phyloP scores from a whole-genome alignment of 257 asterid genomes.

The Solanum gracilifrons region DNA sequence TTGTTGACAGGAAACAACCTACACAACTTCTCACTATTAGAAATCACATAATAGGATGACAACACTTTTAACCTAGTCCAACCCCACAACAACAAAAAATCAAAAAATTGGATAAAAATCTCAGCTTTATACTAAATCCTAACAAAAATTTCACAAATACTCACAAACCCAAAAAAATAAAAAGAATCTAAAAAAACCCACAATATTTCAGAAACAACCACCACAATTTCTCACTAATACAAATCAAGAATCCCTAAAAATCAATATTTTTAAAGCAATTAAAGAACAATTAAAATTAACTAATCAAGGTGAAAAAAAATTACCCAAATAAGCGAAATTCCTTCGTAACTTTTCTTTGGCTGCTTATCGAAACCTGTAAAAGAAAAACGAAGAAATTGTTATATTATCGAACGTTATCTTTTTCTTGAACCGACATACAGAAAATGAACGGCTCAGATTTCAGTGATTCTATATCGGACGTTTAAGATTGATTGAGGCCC shows the following conservation, averaged over 20 bases:
- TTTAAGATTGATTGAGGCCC: background rate
- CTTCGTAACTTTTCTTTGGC: background rate
- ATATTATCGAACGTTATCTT: background rate
- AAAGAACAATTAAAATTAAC: background rate
- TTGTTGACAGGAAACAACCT: background rate
- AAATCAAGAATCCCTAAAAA: background rate
- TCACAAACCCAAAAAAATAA: background rate
- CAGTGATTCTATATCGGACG: background rate
- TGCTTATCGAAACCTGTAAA: background rate
- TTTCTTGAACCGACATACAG: background rate
- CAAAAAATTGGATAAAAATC: background rate
- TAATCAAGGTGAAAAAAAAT: background rate
- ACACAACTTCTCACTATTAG: background rate
- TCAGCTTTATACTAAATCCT: background rate
- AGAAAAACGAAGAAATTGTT: background rate
- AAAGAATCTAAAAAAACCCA: background rate
- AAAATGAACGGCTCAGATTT: background rate
- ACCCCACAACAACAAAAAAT: background rate
- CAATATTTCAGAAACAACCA: background rate
- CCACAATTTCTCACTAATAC: background rate
- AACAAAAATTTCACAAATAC: background rate
- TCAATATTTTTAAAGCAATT: background rate
- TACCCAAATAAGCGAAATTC: background rate
- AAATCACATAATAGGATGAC: background rate
- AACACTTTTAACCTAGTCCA: background rate